Evolutionary conservation across 192 early-diverging fungal species (phyloP), one percentile per base, ranked within the genome.

Genomic region (Backusella liffmaniae): DNA sequence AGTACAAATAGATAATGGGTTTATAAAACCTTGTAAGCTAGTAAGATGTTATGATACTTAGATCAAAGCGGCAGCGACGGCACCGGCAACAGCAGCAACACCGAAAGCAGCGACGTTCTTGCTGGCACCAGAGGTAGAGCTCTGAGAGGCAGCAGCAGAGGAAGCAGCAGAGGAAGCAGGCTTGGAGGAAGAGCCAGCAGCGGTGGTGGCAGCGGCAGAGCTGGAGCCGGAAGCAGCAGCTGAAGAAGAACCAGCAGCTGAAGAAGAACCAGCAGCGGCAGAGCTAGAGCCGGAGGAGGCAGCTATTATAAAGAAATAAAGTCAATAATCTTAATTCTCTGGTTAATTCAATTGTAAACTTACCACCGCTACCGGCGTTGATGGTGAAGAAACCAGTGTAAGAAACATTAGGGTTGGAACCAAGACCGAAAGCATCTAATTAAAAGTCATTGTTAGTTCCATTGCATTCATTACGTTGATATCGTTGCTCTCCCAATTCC

Each of bases 351-450:
- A 21, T 26, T 3, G 4, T 16, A 23, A 51, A 34, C 66, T 46
- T 30, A 75, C 62, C 32, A 36, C 74, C 79, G 23, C 3, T 15
- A 23, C 35, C 74, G 39, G 74, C 71, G 7, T 39, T 29, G 53
- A 81, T 74, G 32, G 80, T 70, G 37, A 81, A 74, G 39, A 42
- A 34, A 30, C 76, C 76, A 66, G 41, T 23, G 72, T 73, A 81
- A 32, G 46, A 42, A 21, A 74, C 35, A 26, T 81, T 74, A 34
- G 80, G 80, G 23, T 65, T 67, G 2, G 18, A 6, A 66, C 80
- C 80, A 32, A 77, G 39, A 30, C 29, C 41, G 16, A 81, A 29
- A 15, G 80, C 80, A 74, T 81, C 80, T 76, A 73, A 16, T 69
- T 18, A 26, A 53, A 73, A 34, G 44, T 62, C 56, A 23, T 29